A percentile compares a stretch with the other conserved stretches of the same genome.
phyloP scores from a whole-genome alignment of 2,329 filamentous ascomycete genomes.

The Dactylellina sp. region DNA sequence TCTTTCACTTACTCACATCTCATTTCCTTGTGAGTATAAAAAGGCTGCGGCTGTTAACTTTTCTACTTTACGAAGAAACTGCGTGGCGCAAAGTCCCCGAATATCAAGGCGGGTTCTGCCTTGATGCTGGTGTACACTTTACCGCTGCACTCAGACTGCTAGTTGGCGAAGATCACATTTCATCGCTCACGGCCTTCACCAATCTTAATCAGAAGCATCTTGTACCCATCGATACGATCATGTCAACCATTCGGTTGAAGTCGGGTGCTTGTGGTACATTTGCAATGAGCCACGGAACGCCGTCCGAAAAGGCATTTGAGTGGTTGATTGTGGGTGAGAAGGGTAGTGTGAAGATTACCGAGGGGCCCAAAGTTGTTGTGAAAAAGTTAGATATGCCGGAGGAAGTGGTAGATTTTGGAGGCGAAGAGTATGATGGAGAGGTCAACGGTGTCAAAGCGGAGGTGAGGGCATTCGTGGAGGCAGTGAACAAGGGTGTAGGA shows the following conservation, averaged over 20 bases:
- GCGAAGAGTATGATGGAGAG: slow-evolving; percentile 61
- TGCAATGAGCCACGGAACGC: slow-evolving; percentile 71
- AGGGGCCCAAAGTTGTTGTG: slow-evolving; percentile 66
- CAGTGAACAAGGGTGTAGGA: slow-evolving; percentile 66
- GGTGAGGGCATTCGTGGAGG: slow-evolving; percentile 72
- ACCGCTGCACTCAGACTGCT: slow-evolving; percentile 73
- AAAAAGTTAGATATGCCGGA: slow-evolving; percentile 61
- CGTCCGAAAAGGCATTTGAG: slow-evolving; percentile 67
- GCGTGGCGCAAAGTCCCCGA: slow-evolving; percentile 75
- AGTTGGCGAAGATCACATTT: slow-evolving; percentile 67
- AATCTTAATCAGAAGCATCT: slow-evolving; percentile 70
- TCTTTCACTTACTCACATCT: no score
- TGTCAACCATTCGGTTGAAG: slow-evolving; percentile 70
- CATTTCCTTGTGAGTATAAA: no score
- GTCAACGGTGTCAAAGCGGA: slow-evolving; percentile 71
- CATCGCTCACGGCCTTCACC: slow-evolving; percentile 70
- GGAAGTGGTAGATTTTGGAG: slow-evolving; percentile 65
- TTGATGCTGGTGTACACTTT: slow-evolving; percentile 81
- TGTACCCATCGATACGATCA: slow-evolving; percentile 75
- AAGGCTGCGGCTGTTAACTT: no score
- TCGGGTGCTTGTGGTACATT: slow-evolving; percentile 71
- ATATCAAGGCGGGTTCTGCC: slow-evolving; percentile 80
- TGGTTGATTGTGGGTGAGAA: slow-evolving; percentile 71
- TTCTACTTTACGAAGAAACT: slow-evolving; percentile 61
- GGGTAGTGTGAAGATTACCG: slow-evolving; percentile 68